Evolutionary conservation across 345 rosid genomes (phyloP).

Genomic region (sweet orange (Citrus sinensis)): DNA sequence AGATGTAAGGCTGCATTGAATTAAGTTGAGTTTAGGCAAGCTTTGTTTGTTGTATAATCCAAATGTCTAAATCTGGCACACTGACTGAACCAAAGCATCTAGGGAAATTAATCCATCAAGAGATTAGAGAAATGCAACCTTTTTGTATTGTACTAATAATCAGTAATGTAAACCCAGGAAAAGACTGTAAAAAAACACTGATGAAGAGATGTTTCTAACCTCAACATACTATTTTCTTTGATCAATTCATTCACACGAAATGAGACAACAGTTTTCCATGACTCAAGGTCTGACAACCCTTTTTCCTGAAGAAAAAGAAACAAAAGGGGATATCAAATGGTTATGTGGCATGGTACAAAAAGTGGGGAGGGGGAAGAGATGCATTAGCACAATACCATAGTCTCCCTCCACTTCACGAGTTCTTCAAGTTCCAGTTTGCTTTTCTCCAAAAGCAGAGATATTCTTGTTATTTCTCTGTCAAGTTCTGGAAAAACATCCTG

Average conservation of each 20-base stretch:
- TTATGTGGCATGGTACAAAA: not conserved
- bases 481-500: constrained; percentile 53
- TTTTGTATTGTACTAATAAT: not conserved
- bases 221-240: constrained; percentile 60
- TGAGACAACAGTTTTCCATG: constrained; percentile 59
- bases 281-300: constrained; percentile 42
- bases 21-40: not conserved
- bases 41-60: not conserved
- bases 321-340: not conserved
- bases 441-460: constrained; percentile 48
- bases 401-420: constrained; percentile 59
- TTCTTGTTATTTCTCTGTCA: constrained; percentile 51
- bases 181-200: not conserved
- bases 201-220: constrained; percentile 42
- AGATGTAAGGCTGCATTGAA: not conserved
- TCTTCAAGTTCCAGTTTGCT: constrained; percentile 53
- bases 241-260: constrained; percentile 56
- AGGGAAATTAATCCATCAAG: not conserved
- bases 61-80: not conserved
- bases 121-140: not conserved
- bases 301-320: constrained; percentile 44
- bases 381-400: constrained; percentile 38
- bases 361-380: not conserved
- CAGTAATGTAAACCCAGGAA: not conserved
- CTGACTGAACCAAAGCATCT: not conserved